Evolutionary conservation across 73 alveolate genomes (phyloP), one percentile per base, ranked within the genome.

Genomic region (Blepharisma japonicum): DNA sequence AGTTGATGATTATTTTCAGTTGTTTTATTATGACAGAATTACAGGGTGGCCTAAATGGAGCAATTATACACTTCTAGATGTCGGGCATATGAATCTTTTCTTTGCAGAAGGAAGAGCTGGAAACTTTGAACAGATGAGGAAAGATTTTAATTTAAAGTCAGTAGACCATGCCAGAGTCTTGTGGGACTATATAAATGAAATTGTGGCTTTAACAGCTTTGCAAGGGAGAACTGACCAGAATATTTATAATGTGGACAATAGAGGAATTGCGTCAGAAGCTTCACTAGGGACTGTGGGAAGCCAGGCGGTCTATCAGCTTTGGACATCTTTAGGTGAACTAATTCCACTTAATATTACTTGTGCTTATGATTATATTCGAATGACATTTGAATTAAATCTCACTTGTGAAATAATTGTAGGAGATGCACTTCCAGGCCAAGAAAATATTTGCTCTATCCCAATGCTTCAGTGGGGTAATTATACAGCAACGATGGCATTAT

Each of bases 241-340:
- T 45, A 70, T 47, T 45, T 70, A 45, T 25, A 70, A 70, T 70
- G 39, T 39, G 9, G 66, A 70, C 1, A 70, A 70, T 45, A 0
- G 80, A 14, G 80, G 80, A n/a, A 39, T 70, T 1, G 11, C 76
- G 14, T 7, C 76, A 45, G 80, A 70, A 70, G 80, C 66, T 14
- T 18, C 76, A 7, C 4, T 70, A 14, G 80, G 80, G 0, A 18
- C 21, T 38, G 80, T 70, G 0, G 71, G 71, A n/a, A 7, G 55
- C 27, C 66, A 23, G 27, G 11, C 80, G 14, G 2, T 70, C 11
- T 47, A 38, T 20, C 11, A 39, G 32, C 20, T 70, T 45, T 18
- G 32, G 20, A 23, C n/a, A 18, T 39, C 46, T n/a, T 45, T 70
- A n/a, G 20, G 32, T n/a, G 46, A 70, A 14, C 9, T 20, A 14